A percentile compares a stretch with the other conserved stretches of the same genome.
phyloP scores from a whole-genome alignment of 2,329 filamentous ascomycete genomes.

The Seiridium cupressi region DNA sequence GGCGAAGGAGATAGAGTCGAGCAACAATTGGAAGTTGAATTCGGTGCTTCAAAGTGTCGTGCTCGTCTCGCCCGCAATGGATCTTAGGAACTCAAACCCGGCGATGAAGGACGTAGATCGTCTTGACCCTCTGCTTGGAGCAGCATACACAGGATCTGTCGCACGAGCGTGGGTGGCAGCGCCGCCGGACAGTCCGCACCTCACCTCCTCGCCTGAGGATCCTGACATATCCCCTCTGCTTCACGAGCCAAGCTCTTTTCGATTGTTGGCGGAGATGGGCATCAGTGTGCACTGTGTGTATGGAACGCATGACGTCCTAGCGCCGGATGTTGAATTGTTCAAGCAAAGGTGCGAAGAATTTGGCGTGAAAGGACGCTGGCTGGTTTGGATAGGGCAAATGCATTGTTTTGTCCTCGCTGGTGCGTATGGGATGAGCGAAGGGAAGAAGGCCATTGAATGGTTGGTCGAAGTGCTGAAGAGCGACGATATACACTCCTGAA shows the following conservation, averaged over 20 bases:
- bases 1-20: constrained; percentile 24
- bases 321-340: constrained; percentile 49
- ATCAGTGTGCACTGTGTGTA: constrained; percentile 51
- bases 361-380: constrained; percentile 50
- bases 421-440: constrained; percentile 45
- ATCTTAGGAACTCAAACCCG: constrained; percentile 44
- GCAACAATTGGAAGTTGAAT: constrained; percentile 26
- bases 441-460: constrained; percentile 43
- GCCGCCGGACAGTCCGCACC: constrained; percentile 27
- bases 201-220: constrained; percentile 25
- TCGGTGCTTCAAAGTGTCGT: constrained; percentile 10
- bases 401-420: constrained; percentile 56
- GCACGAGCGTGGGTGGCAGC: constrained; percentile 39
- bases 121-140: constrained; percentile 44
- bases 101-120: constrained; percentile 36
- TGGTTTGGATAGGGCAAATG: constrained; percentile 60
- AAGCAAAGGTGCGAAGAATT: constrained; percentile 40
- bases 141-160: constrained; percentile 35
- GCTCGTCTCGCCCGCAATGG: constrained; percentile 21
- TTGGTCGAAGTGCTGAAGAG: constrained; percentile 29
- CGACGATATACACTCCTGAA: not conserved
- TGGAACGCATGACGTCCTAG: constrained; percentile 50
- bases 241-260: not conserved
- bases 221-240: constrained; percentile 42
- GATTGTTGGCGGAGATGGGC: constrained; percentile 39